phyloP scores from a whole-genome alignment of 306 rosid species.

The Begonia loranthoides region DNA sequence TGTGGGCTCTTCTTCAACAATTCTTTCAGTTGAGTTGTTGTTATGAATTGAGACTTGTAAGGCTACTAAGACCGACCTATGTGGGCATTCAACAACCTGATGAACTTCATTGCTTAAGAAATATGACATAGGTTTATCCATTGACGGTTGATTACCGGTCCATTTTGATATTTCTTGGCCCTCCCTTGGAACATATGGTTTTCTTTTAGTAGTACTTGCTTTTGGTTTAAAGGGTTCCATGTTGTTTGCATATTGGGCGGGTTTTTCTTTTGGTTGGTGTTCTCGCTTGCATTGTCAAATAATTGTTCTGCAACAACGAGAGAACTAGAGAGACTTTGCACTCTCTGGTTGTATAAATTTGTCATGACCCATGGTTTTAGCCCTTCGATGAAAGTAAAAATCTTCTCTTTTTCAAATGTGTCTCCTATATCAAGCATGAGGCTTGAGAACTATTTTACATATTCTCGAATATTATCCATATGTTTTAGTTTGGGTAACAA shows the following conservation, averaged over 20 bases:
- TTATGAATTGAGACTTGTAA: neutral
- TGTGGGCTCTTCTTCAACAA: too few species aligned
- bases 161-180: neutral
- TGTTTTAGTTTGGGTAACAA: too few species aligned
- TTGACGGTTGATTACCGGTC: neutral
- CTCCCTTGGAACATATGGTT: neutral
- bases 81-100: neutral
- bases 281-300: neutral
- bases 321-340: neutral
- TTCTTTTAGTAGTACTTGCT: neutral
- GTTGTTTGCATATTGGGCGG: neutral
- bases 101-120: neutral
- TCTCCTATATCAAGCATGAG: neutral
- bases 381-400: neutral
- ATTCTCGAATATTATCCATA: neutral
- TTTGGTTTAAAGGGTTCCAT: neutral
- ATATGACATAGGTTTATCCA: neutral
- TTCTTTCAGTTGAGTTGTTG: neutral
- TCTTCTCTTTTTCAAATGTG: neutral
- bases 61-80: neutral
- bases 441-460: neutral
- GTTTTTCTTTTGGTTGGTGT: neutral
- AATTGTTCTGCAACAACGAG: neutral
- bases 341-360: neutral
- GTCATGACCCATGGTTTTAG: neutral